Percentiles rank a stretch among this genome's conserved stretches.
Conservation (phyloP, 2,329 filamentous ascomycete species). For the Clonostachys chloroleuca region DNA sequence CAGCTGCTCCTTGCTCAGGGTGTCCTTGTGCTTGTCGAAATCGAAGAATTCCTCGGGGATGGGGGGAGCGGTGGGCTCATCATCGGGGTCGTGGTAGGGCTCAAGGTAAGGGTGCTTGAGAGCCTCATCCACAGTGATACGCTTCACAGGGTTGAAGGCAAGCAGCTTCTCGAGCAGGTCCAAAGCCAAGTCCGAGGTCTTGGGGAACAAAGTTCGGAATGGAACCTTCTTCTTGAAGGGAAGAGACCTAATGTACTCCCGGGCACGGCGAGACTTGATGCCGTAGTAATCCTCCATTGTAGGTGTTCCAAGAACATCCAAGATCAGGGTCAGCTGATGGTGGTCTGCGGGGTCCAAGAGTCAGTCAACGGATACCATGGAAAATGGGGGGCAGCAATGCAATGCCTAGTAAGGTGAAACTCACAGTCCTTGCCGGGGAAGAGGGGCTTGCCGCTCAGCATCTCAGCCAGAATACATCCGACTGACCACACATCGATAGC, state of each 20-base stretch:
- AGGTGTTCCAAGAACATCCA: constrained; percentile 94
- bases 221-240: constrained; percentile 99
- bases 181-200: constrained; percentile 95
- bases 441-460: constrained; percentile 96
- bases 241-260: constrained; percentile 96
- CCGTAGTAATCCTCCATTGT: constrained; percentile 99
- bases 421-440: constrained; percentile 98
- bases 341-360: constrained; percentile 58
- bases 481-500: constrained; percentile 99
- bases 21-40: constrained; percentile 99
- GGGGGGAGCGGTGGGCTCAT: constrained; percentile 92
- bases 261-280: constrained; percentile 95
- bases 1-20: constrained; percentile 94
- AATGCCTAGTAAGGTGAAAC: constrained; percentile 24
- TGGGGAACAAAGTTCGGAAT: constrained; percentile 94
- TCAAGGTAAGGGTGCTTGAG: constrained; percentile 97
- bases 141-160: constrained; percentile 97
- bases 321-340: constrained; percentile 93
- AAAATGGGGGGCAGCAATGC: not conserved
- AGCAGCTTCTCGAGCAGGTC: constrained; percentile 93
- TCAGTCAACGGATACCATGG: not conserved
- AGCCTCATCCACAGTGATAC: constrained; percentile 95
- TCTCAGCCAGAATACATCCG: constrained; percentile 95
- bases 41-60: constrained; percentile 99
- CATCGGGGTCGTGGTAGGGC: constrained; percentile 97